Percentiles rank a stretch among this genome's conserved stretches.
These are phyloP conservation scores for Agastache rugosa DNA, from an alignment of 257 asterid species.

Conservation along the genomic window DNA sequence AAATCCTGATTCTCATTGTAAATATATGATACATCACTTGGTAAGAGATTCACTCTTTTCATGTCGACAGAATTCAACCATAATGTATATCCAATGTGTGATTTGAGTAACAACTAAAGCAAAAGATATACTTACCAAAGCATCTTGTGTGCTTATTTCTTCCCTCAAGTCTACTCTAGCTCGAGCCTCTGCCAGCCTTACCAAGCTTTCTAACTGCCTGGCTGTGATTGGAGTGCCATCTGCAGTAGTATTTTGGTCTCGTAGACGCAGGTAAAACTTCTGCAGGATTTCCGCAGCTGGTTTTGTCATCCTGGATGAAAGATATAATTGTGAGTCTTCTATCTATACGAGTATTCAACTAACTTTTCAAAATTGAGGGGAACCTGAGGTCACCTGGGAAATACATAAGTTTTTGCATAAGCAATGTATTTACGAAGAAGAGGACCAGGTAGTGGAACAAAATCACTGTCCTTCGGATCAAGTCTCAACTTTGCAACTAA, in stretches of 20 bases:
- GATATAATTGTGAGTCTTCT: constrained; percentile 33
- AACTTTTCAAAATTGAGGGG: constrained; percentile 29
- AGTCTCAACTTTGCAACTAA: constrained; percentile 80
- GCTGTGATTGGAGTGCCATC: constrained; percentile 98
- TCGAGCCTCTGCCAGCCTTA: constrained; percentile 95
- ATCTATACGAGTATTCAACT: constrained; percentile 30
- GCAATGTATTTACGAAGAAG: constrained; percentile 95
- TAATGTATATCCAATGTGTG: not conserved
- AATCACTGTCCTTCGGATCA: constrained; percentile 77
- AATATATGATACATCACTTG: not conserved
- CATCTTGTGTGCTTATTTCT: constrained; percentile 85
- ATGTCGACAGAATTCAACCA: not conserved
- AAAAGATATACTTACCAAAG: constrained; percentile 65
- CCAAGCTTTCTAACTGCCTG: constrained; percentile 94
- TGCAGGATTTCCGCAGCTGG: constrained; percentile 96
- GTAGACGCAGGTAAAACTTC: constrained; percentile 80
- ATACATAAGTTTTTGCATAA: constrained; percentile 83
- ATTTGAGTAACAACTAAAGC: constrained; percentile 1
- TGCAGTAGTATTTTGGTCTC: constrained; percentile 79
- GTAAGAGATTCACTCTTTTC: not conserved
- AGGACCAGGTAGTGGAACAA: constrained; percentile 92
- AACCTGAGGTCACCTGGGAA: constrained; percentile 70
- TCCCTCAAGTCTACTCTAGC: constrained; percentile 93
- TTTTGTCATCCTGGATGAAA: constrained; percentile 77
- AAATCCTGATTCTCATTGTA: constrained; percentile 8